Base-by-base conservation (phyloP, 805 yeast genomes). In the Kodamaea jinghongensis region DNA sequence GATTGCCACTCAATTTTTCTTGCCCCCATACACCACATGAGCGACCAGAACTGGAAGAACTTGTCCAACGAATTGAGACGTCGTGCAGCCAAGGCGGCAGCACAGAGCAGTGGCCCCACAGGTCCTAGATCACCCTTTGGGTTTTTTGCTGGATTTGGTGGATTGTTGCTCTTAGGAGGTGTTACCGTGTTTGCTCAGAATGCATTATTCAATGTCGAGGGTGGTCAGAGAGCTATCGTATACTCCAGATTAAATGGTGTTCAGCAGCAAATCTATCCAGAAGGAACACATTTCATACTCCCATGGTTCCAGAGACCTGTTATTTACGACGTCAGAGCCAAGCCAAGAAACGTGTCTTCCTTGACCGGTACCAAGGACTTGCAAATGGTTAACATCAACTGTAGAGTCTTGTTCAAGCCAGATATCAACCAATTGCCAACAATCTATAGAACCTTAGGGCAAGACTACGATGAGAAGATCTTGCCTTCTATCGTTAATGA, bases 351-450 rank as follows among this genome's bases (percentile, higher is more conserved):
- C 52, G 95, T 93, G 45, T 86, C 97, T 10, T 87, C 96, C 17
- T 76, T 95, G 55, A 93, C 99, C 1, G 99, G 99, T 50, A 93
- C 99, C 15, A 93, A 93, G 70, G 99, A 93, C 67, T 76, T 93
- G 60, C 99, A 93, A 71, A 93, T 93, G 99, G 99, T 93, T 36
- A 93, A 89, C 65, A 91, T 93, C 58, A 91, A 98, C n/a, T 93
- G 99, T 65, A 83, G 99, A 71, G 99, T 93, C 17, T 76, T 93
- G 53, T 84, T 95, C 41, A 82, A 90, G 61, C 99, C 99, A 0
- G 83, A 85, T 42, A 75, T 88, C 20, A 63, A 65, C 38, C 79
- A 88, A 38, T 73, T 93, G 50, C 96, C 98, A 17, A 74, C 73
- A 9, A 86, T 93, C 49, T 93, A 78, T 70, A 81, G 98, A 59